These are phyloP conservation scores for Botrytis sinoallii DNA, from an alignment of 2,329 filamentous ascomycete species.

Conservation along the genomic window DNA sequence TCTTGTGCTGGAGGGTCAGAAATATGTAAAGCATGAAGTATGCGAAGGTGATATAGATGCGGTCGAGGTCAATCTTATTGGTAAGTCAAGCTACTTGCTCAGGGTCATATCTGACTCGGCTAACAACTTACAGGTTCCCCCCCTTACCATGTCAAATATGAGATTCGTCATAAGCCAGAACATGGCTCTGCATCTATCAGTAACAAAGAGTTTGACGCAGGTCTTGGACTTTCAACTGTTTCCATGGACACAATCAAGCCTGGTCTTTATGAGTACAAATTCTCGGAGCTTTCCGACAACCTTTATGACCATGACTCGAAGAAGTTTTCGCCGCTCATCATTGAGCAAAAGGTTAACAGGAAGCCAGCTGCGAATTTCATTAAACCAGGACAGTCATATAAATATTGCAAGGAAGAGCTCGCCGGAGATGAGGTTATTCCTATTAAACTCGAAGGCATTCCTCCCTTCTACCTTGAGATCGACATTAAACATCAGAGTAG, in stretches of 20 bases:
- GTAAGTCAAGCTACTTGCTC: constrained; percentile 45
- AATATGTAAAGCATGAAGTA: constrained; percentile 73
- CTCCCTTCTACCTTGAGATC: constrained; percentile 87
- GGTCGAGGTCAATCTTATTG: constrained; percentile 76
- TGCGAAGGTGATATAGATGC: constrained; percentile 94
- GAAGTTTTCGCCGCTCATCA: constrained; percentile 61
- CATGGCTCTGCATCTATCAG: constrained; percentile 63
- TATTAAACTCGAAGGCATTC: constrained; percentile 74
- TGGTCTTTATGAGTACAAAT: constrained; percentile 82
- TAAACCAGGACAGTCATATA: constrained; percentile 88
- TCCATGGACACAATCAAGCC: constrained; percentile 82
- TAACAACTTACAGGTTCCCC: constrained; percentile 57
- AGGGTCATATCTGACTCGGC: background rate
- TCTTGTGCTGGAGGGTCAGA: constrained; percentile 51
- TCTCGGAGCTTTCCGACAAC: constrained; percentile 77
- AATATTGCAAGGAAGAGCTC: constrained; percentile 85
- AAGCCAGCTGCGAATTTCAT: constrained; percentile 79
- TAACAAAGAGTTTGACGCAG: constrained; percentile 72
- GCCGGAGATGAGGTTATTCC: constrained; percentile 83
- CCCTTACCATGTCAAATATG: constrained; percentile 81
- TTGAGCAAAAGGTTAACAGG: constrained; percentile 81
- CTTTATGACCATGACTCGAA: constrained; percentile 75
- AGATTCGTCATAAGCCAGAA: constrained; percentile 68
- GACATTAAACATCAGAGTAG: constrained; percentile 90
- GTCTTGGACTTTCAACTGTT: constrained; percentile 71